Conservation (phyloP, 2,329 filamentous ascomycete genomes). For the Trichoderma lentiforme region DNA sequence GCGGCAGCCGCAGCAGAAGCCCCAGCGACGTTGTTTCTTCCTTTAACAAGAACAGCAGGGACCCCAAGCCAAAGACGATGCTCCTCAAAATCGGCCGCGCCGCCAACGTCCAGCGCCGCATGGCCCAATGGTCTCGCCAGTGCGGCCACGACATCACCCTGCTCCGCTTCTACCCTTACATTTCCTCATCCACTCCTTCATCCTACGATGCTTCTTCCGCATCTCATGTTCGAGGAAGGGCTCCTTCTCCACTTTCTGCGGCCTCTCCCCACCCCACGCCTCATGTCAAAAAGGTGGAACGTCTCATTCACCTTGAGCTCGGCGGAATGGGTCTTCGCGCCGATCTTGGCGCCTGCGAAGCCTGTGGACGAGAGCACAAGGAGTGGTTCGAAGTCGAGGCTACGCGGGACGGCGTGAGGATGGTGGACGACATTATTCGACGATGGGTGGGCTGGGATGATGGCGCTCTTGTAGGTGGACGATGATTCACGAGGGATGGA, state of each 20-base stretch:
- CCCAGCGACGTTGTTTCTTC: conserved; percentile 54
- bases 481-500: not conserved
- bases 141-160: conserved; percentile 87
- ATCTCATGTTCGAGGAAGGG: not conserved
- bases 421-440: conserved; percentile 66
- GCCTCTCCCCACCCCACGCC: conserved; percentile 66
- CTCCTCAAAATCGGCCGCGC: conserved; percentile 65
- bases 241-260: conserved; percentile 36
- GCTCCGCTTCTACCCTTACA: conserved; percentile 87
- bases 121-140: conserved; percentile 92
- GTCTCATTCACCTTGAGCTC: conserved; percentile 89
- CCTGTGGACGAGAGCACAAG: conserved; percentile 79
- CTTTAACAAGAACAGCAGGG: conserved; percentile 31
- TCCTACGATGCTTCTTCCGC: conserved; percentile 21
- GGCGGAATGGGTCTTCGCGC: conserved; percentile 55
- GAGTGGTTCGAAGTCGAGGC: conserved; percentile 96
- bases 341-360: conserved; percentile 59
- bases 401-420: conserved; percentile 63
- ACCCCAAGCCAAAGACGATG: conserved; percentile 53
- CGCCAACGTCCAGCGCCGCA: conserved; percentile 80
- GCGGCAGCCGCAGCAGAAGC: conserved; percentile 37
- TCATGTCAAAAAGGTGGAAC: conserved; percentile 82
- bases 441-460: conserved; percentile 87
- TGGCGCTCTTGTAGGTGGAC: conserved; percentile 22
- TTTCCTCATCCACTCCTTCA: conserved; percentile 45